Evolutionary conservation across 1,284 basidiomycete species (phyloP).

Genomic region (Apiotrichum siamense): DNA sequence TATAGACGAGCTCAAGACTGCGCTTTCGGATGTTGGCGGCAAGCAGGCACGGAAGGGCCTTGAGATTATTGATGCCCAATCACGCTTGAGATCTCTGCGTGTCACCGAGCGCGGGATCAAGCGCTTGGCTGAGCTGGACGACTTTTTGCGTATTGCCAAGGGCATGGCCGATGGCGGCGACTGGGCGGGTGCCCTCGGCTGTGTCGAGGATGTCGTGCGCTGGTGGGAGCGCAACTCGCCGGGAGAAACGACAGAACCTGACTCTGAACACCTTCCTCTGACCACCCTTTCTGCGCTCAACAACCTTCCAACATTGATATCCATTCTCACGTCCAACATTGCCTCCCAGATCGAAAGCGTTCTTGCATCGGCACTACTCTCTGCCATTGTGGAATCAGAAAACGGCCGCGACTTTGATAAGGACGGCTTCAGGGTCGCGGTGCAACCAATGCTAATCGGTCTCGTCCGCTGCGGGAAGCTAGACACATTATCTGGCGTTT

Average conservation of each 20-base stretch:
- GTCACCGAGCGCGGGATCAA: conserved; percentile 60
- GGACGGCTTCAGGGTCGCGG: conserved; percentile 34
- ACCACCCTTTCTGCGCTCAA: conserved; percentile 62
- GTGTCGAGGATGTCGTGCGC: conserved; percentile 65
- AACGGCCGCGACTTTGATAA: conserved; percentile 14
- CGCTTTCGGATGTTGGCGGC: conserved; percentile 71
- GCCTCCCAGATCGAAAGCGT: conserved; percentile 71
- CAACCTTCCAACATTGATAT: conserved; percentile 63
- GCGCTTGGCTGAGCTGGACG: conserved; percentile 64
- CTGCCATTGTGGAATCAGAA: conserved; percentile 56
- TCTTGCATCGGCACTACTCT: conserved; percentile 62
- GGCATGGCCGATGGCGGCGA: conserved; percentile 71
- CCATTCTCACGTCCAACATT: conserved; percentile 62
- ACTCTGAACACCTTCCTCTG: conserved; percentile 19
- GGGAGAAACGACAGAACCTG: conserved; percentile 2
- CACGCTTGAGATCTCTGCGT: conserved; percentile 58
- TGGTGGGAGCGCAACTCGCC: conserved; percentile 55
- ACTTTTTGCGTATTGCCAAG: conserved; percentile 65
- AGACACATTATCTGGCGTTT: conserved; percentile 63
- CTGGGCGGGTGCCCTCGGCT: conserved; percentile 72
- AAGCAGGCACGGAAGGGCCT: conserved; percentile 71
- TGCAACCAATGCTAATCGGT: conserved; percentile 63
- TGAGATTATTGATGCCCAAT: conserved; percentile 62
- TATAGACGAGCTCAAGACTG: conserved; percentile 64
- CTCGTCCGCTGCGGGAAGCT: conserved; percentile 68